phyloP scores from a whole-genome alignment of 2,329 filamentous ascomycete species.

The Aspergillus chevalieri region DNA sequence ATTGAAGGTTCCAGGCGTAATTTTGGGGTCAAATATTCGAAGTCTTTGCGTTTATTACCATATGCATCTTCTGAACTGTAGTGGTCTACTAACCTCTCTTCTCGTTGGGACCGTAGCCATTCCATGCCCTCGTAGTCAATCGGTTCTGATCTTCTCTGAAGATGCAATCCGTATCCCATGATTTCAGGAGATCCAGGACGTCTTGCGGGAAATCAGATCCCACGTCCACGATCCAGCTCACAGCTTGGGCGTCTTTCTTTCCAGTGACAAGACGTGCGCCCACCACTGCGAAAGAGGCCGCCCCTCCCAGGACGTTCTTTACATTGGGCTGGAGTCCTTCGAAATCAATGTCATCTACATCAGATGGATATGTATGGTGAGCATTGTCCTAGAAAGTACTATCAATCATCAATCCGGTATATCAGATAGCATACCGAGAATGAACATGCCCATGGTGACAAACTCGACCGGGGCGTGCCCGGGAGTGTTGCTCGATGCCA shows the following conservation, averaged over 20 bases:
- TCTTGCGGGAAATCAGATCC: constrained; percentile 76
- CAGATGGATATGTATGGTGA: constrained; percentile 1
- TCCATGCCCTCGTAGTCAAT: constrained; percentile 85
- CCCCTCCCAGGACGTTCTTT: constrained; percentile 77
- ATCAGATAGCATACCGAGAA: constrained; percentile 45
- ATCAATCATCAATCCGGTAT: constrained; percentile 2
- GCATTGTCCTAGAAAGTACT: constrained; percentile 8
- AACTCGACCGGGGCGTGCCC: constrained; percentile 43
- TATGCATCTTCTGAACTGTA: neutral
- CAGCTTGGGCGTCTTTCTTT: constrained; percentile 54
- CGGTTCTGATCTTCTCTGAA: constrained; percentile 61
- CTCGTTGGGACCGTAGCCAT: constrained; percentile 69
- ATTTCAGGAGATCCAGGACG: constrained; percentile 58
- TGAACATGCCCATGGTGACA: constrained; percentile 59
- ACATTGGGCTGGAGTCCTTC: constrained; percentile 62
- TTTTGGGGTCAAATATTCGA: constrained; percentile 85
- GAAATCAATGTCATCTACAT: constrained; percentile 83
- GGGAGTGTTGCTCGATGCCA: constrained; percentile 9
- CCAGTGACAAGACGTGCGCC: constrained; percentile 86
- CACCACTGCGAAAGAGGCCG: constrained; percentile 76
- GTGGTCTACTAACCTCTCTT: constrained; percentile 46
- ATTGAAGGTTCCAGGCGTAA: constrained; percentile 68
- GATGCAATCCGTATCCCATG: constrained; percentile 70
- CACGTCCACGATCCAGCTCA: constrained; percentile 88
- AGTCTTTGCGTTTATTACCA: constrained; percentile 47